Base-by-base conservation (phyloP, 2,329 filamentous ascomycete species). In the Verticillium tricorpus region DNA sequence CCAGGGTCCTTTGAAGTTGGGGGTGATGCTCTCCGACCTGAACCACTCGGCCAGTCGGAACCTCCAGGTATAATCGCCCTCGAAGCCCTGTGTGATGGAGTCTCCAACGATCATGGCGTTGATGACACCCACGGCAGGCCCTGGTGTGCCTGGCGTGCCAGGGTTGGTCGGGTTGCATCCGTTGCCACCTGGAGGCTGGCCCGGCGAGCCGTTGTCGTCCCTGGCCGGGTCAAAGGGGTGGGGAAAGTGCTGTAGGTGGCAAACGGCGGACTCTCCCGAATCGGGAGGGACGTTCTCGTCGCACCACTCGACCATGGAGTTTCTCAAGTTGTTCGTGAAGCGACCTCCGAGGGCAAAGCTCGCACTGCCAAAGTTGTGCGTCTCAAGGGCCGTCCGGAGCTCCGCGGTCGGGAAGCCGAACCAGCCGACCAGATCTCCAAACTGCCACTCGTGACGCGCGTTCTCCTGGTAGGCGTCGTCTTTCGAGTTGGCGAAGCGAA, bases 51-150 rank as follows among this genome's bases (percentile, higher is more conserved):
- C 77, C 14, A 80, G 64, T 5, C 76, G 71, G 58, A 74, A 80
- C 9, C 77, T 70, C 77, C 77, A 79, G 11, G 77, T 79, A 59
- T 69, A 76, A 63, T 79, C 77, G 34, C 73, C 76, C 61, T 78
- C 74, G 28, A 63, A 64, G 14, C 76, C 76, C 35, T 77, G 73
- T 2, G 72, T 68, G 60, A 78, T 77, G 19, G 74, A 77, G 64
- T 78, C 75, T 57, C 76, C 76, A 7, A 76, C 70, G 8, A 76
- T 66, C 68, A 78, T 71, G 39, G 76, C 59, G 22, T 63, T 68
- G 34, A 69, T 28, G 54, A 31, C 32, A n/a, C 28, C 17, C 8
- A 34, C 7, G 25, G 54, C 28, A 32, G 54, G 54, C 15, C 39
- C 39, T 17, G 39, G 39, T n/a, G 39, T 40, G 28, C 32, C 32